These are phyloP conservation scores for Boletus hoseneyae DNA, from an alignment of 1,284 basidiomycete genomes.

Conservation along the genomic window DNA sequence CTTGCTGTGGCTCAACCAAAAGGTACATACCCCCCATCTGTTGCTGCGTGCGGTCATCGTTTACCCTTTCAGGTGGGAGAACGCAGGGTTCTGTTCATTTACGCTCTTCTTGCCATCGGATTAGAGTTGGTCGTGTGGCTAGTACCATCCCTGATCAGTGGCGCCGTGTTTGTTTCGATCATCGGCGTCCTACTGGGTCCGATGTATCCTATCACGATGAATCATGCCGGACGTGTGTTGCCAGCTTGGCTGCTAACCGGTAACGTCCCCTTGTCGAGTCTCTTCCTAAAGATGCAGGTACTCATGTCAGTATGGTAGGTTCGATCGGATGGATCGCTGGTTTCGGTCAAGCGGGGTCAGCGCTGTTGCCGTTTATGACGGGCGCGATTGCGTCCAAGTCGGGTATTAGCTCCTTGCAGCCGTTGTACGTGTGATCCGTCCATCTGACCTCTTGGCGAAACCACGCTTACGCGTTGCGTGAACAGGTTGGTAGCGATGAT, in stretches of 20 bases:
- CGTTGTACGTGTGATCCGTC: conserved; percentile 41
- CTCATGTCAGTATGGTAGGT: conserved; percentile 3
- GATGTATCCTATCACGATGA: conserved; percentile 53
- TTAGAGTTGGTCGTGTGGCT: conserved; percentile 56
- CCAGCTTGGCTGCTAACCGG: conserved; percentile 49
- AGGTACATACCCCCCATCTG: conserved; percentile 10
- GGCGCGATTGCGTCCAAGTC: conserved; percentile 48
- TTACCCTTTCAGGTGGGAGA: conserved; percentile 28
- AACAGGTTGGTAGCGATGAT: conserved; percentile 42
- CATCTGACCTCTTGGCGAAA: neutral
- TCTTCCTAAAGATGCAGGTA: neutral
- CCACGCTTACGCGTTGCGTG: neutral
- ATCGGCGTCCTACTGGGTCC: conserved; percentile 53
- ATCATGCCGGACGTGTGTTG: conserved; percentile 43
- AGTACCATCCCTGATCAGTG: conserved; percentile 49
- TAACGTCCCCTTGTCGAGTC: conserved; percentile 4
- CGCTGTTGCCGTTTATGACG: conserved; percentile 52
- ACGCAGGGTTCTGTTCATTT: conserved; percentile 30
- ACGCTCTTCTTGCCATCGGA: conserved; percentile 38
- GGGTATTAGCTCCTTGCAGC: conserved; percentile 53
- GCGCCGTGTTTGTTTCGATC: conserved; percentile 50
- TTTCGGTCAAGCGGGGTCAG: conserved; percentile 51
- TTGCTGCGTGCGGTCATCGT: neutral
- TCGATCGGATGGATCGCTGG: conserved; percentile 54
- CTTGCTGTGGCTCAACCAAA: conserved; percentile 31